Evolutionary conservation across 2,329 filamentous ascomycete genomes (phyloP), one percentile per base, ranked within the genome.

Genomic region (Botryotinia calthae): DNA sequence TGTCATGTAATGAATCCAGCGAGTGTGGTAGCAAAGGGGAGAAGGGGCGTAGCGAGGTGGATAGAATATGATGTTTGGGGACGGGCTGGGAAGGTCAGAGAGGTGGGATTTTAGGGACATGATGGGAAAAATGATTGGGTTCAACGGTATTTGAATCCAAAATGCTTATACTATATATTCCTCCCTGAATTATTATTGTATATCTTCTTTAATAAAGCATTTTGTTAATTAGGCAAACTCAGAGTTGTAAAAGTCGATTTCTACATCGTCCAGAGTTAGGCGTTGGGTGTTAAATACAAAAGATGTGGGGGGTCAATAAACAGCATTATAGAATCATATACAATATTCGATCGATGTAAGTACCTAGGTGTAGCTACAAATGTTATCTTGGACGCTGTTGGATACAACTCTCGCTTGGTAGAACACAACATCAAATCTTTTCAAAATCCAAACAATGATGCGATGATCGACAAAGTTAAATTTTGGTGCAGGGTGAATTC

Each of bases 1-100:
- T 98, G 96, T 80, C 93, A 96, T 83, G 95, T 98, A 48, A 91
- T 99, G 88, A 99, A 99, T 81, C 95, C 96, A 0, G 94, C 94
- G 9, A 86, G 87, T 66, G 82, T 99, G 67, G 86, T 97, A 37
- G 90, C 93, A 0, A 84, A 88, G 0, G 91, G 90, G 0, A 86
- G 90, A 70, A 88, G 89, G 75, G 89, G 90, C 6, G 88, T 91
- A 10, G 92, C 90, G 9, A 87, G 90, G 75, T 98, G 96, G 95
- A 86, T 95, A 1, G 96, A 98, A 83, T 98, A 95, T 84, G 92
- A 93, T 82, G 82, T 93, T 61, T 63, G 74, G 61, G 75, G 75
- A 58, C 78, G 75, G 73, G 73, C 74, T 71, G 79, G 79, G 28
- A 80, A 75, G 72, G 75, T 81, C 54, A 76, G 76, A 56, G 80